Base-by-base conservation (phyloP, 129 eudicot genomes). In the Dittrichia graveolens region DNA sequence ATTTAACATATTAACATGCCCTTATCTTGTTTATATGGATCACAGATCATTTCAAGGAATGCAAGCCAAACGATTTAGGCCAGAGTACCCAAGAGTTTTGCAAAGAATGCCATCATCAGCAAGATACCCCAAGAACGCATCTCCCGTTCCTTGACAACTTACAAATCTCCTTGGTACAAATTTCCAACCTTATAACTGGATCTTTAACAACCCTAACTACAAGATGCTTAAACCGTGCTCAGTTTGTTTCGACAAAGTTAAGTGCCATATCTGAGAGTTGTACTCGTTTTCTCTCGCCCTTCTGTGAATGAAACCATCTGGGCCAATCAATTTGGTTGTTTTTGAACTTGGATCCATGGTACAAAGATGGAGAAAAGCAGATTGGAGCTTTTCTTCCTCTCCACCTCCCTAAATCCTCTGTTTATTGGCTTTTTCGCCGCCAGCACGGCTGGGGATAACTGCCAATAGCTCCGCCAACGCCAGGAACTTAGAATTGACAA, bases 91-190 rank as follows among this genome's bases (percentile, higher is more conserved):
- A 4, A 76, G 93, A 63, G 81, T 64, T 68, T 6, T 82, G 68
- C 96, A 84, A 56, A 85, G 92, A 48, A 61, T 83, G 75, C 91
- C 90, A 53, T 83, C 91, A 35, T 84, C 93, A 40, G 82, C 82
- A n/a, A 89, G 97, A 85, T 92, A 82, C 75, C 79, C 91, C 12
- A 86, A 80, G 71, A 88, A 83, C 71, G 81, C 86, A 10, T 92
- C 93, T 46, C 88, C 95, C 6, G 80, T 92, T 63, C 97, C 88
- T 18, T 92, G 80, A 84, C 62, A 24, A 53, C 43, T 12, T 37
- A 24, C 65, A 10, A 12, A 57, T 49, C 24, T 13, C 12, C 39
- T 8, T 45, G 42, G 78, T 69, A 63, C 56, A 75, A 39, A 69
- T 14, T 75, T 64, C 24, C 79, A 75, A 69, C 76, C 14, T 45